Evolutionary conservation across 805 yeast genomes (phyloP).

Genomic region (Candida dajiaensis): DNA sequence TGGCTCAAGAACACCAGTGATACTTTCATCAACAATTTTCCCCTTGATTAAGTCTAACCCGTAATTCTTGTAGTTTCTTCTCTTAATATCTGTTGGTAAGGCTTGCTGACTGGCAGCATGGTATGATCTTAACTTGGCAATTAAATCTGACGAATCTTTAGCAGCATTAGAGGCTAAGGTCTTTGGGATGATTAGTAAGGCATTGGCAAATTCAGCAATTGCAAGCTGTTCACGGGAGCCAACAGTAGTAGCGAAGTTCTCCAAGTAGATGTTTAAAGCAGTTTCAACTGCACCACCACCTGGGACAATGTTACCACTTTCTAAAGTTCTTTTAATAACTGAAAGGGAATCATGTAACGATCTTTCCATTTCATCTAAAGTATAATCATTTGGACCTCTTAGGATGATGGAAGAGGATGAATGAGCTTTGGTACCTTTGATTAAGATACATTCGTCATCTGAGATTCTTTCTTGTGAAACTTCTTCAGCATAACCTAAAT

Average conservation of each 20-base stretch:
- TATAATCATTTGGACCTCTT: slow-evolving; percentile 94
- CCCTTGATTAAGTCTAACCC: slow-evolving; percentile 92
- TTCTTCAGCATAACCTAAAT: slow-evolving; percentile 91
- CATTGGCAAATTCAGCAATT: slow-evolving; percentile 93
- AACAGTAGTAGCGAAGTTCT: slow-evolving; percentile 95
- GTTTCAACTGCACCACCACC: slow-evolving; percentile 99
- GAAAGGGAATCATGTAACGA: slow-evolving; percentile 90
- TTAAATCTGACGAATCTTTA: slow-evolving; percentile 90
- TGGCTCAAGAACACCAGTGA: slow-evolving; percentile 91
- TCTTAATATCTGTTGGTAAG: slow-evolving; percentile 73
- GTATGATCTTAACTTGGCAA: slow-evolving; percentile 92
- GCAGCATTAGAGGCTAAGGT: slow-evolving; percentile 97
- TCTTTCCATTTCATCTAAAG: slow-evolving; percentile 97
- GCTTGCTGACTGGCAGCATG: slow-evolving; percentile 94
- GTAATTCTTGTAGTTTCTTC: slow-evolving; percentile 80
- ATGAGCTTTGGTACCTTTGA: slow-evolving; percentile 90
- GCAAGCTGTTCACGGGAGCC: slow-evolving; percentile 98
- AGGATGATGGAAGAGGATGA: slow-evolving; percentile 86
- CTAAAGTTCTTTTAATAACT: slow-evolving; percentile 93
- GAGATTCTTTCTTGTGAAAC: slow-evolving; percentile 83
- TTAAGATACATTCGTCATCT: slow-evolving; percentile 94
- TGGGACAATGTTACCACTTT: slow-evolving; percentile 90
- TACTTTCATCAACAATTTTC: slow-evolving; percentile 79
- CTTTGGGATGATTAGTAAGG: slow-evolving; percentile 88
- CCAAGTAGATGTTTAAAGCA: slow-evolving; percentile 89